phyloP scores from a whole-genome alignment of 148 eudicot species.

The Rhododendron molle region DNA sequence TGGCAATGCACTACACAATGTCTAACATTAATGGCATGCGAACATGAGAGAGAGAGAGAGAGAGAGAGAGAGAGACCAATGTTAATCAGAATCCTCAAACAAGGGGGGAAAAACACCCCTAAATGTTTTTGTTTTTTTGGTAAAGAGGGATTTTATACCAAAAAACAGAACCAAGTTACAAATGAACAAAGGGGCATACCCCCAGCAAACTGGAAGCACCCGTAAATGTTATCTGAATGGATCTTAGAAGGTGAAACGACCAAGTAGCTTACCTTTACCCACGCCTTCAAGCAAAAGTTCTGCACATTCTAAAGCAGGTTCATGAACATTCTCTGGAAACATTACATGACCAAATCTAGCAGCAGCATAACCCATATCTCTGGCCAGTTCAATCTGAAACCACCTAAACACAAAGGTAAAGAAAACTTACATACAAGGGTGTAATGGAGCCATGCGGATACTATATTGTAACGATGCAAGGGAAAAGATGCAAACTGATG shows the following conservation, averaged over 20 bases:
- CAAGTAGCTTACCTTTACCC: conserved; percentile 66
- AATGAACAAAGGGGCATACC: no score
- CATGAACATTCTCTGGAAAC: conserved; percentile 98
- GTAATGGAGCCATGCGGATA: background rate
- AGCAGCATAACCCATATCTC: conserved; percentile 94
- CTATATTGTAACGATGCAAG: background rate
- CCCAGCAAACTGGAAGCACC: no score
- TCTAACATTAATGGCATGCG: background rate
- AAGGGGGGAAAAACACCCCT: background rate
- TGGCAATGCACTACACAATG: background rate
- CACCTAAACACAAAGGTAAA: conserved; percentile 57
- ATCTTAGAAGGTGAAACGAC: background rate
- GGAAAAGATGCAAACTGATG: background rate
- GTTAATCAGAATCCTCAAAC: background rate
- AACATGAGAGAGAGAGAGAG: background rate
- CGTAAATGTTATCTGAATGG: background rate
- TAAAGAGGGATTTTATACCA: no score
- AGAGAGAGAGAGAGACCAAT: background rate
- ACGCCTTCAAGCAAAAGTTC: conserved; percentile 96
- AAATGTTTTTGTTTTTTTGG: no score
- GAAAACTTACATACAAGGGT: conserved; percentile 15
- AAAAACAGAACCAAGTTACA: no score
- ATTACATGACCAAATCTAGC: conserved; percentile 99
- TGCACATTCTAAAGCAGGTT: conserved; percentile 82
- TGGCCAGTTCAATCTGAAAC: conserved; percentile 97